phyloP scores from a whole-genome alignment of 1,284 basidiomycete species.

The Hymenochaete sp. region DNA sequence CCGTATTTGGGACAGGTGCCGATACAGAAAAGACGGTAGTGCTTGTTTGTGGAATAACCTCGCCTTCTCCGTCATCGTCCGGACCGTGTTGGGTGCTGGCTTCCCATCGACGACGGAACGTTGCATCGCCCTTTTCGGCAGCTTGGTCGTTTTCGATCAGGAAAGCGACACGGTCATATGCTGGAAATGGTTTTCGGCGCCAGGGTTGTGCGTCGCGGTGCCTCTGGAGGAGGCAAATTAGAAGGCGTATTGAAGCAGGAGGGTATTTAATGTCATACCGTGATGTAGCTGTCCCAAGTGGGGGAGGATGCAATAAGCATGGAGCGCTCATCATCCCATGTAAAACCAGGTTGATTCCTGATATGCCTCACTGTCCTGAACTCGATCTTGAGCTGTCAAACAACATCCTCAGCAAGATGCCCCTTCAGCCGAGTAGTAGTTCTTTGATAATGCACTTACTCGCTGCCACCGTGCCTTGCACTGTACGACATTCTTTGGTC shows the following conservation, averaged over 20 bases:
- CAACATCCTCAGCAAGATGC: background rate
- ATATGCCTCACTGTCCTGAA: conserved; percentile 13
- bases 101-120: conserved; percentile 7
- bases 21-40: conserved; percentile 6
- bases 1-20: too few species aligned
- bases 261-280: background rate
- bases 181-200: conserved; percentile 12
- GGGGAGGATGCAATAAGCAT: conserved; percentile 4
- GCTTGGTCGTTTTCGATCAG: conserved; percentile 9
- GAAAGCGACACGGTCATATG: conserved; percentile 6
- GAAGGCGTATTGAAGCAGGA: background rate
- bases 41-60: background rate
- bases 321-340: conserved; percentile 10
- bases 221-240: background rate
- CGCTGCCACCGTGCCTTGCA: conserved; percentile 17
- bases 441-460: conserved; percentile 3
- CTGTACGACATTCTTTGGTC: conserved; percentile 11
- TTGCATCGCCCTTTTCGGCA: background rate
- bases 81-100: background rate
- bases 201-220: conserved; percentile 15
- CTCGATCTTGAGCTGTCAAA: conserved; percentile 14
- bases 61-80: background rate
- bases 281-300: conserved; percentile 12
- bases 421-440: background rate
- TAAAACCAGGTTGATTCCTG: conserved; percentile 10